Evolutionary conservation across 805 yeast species (phyloP).

Genomic region (Starmerella scarabaei): DNA sequence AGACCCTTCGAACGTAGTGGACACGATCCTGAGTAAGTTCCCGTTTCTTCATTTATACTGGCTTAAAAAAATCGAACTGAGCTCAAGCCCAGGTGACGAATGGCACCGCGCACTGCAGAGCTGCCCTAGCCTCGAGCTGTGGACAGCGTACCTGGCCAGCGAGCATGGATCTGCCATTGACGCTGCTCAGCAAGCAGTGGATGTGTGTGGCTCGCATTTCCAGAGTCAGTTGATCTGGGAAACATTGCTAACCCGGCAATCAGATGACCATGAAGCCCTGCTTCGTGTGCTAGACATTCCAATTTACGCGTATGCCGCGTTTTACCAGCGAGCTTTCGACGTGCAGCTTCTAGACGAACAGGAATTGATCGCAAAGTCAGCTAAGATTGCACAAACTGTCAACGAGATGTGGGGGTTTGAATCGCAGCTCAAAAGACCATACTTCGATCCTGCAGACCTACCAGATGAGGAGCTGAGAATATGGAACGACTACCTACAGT

Average conservation of each 20-base stretch:
- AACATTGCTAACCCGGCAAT: slow-evolving; percentile 45
- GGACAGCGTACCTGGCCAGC: slow-evolving; percentile 25
- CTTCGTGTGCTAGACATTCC: slow-evolving; percentile 38
- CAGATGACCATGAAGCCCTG: slow-evolving; percentile 31
- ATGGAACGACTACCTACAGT: slow-evolving; percentile 57
- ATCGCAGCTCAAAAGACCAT: slow-evolving; percentile 43
- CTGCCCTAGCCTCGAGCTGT: slow-evolving; percentile 28
- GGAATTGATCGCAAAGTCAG: slow-evolving; percentile 19
- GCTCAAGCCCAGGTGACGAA: slow-evolving; percentile 10
- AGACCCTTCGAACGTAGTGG: too few relatives aligned
- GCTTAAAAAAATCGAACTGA: slow-evolving; percentile 26
- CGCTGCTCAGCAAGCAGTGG: slow-evolving; percentile 37
- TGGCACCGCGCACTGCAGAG: slow-evolving; percentile 18
- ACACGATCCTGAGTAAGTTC: slow-evolving; percentile 26
- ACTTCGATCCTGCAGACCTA: slow-evolving; percentile 42
- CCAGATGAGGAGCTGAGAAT: slow-evolving; percentile 34
- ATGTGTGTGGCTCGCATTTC: slow-evolving; percentile 54
- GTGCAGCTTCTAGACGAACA: slow-evolving; percentile 2
- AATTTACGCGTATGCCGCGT: slow-evolving; percentile 75
- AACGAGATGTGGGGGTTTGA: slow-evolving; percentile 66
- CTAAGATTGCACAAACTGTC: slow-evolving; percentile 39
- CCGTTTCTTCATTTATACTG: slow-evolving; percentile 34
- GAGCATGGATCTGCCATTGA: slow-evolving; percentile 24
- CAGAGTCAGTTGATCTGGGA: slow-evolving; percentile 79
- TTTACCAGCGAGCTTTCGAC: slow-evolving; percentile 35